Evolutionary conservation across 2,329 filamentous ascomycete genomes (phyloP), one percentile per base, ranked within the genome.

Genomic region (Aspergillus udagawae): DNA sequence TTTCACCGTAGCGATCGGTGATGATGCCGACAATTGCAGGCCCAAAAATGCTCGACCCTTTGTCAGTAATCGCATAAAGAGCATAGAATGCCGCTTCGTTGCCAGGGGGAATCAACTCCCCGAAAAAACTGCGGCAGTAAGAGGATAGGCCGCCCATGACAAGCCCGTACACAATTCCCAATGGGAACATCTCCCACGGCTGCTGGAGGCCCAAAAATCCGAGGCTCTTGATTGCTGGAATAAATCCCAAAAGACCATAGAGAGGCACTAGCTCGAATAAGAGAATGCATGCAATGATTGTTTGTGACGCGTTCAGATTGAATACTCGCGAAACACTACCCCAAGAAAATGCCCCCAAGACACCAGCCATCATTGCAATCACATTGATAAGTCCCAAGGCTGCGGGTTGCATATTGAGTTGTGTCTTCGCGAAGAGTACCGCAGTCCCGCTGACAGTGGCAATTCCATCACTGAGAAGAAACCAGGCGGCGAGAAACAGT

Each of bases 11-110:
- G 52, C 80, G 84, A 74, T 97, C 92, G 12, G 94, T 96, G 63
- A 99, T 96, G 12, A 87, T 86, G 1, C 92, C 94, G 0, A 99
- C 94, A 70, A 99, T 93, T 0, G 91, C 89, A 0, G 94, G 94
- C 0, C 94, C 94, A 73, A 99, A 97, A 2, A 97, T 82, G 70
- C 90, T 95, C 23, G 90, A 94, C 1, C 93, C 92, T 74, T 99
- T 99, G 73, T 99, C 94, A 1, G 94, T 97, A 62, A 97, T 97
- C 38, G 94, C 94, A 70, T 97, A 99, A 1, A 99, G 80, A 0
- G 93, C 92, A 71, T 96, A 99, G 70, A 99, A 99, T 0, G 93
- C 92, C 0, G 94, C 92, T 75, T 99, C 94, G 29, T 89, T 95
- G 3, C 94, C 94, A 0, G 91, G 91, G 1, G 94, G 94, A 55